Evolutionary conservation across 495 filamentous ascomycete genomes (phyloP), one percentile per base, ranked within the genome.

Genomic region (Tuber brumale): DNA sequence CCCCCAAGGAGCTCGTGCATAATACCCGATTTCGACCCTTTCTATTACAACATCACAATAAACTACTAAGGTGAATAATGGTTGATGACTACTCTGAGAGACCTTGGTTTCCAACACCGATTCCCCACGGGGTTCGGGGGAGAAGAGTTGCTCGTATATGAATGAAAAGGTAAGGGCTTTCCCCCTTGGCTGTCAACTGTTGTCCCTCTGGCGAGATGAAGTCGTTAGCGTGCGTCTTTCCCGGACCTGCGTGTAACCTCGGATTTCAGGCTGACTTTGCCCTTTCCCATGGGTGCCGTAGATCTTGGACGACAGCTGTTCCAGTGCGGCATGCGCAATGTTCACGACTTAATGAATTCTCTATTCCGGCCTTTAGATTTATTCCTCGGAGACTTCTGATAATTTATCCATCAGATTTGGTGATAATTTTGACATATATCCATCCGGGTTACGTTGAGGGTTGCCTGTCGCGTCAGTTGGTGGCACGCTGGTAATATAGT

Each of bases 231-330:
- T 77, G 69, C 73, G 77, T 80, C 76, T 79, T 74, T 80, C 73
- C 76, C 43, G 73, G 76, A 71, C 73, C 73, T 80, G 78, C 73
- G 78, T 80, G 78, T 79, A 80, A 80, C 78, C 61, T 80, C 73
- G 78, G 73, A 72, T 61, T 75, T 79, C 77, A 75, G 76, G 77
- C 75, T 78, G 72, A 66, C 57, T 66, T 66, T 66, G 57, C 57
- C 57, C 72, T 79, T 79, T 73, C 78, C 75, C 77, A 79, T 73
- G 78, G 77, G 37, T 42, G 9, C 74, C 74, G 74, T 71, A 77
- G 78, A 80, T 80, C 77, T 79, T 80, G 76, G 78, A 80, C 78
- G 78, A 80, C 78, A 80, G 70, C 70, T 80, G 78, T 80, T 80
- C 78, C 73, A 80, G 48, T 72, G 73, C 70, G 71, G 44, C 45